Conservation (phyloP, 768 basidiomycete species). For the Pleurotus cornucopiae region DNA sequence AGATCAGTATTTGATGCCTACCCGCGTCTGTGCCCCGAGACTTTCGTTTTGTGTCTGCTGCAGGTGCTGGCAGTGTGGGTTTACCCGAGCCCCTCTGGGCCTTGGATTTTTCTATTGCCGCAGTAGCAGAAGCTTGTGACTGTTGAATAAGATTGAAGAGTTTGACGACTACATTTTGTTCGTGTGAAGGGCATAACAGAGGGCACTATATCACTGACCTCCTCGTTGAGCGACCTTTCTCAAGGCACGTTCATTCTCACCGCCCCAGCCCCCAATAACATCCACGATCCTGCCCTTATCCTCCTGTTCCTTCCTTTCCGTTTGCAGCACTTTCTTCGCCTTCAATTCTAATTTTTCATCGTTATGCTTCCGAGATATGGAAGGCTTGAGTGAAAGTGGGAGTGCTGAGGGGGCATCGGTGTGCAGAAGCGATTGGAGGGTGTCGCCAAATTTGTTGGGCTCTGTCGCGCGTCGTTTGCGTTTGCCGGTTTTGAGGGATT, state of each 20-base stretch:
- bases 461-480: constrained; percentile 80
- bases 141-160: constrained; percentile 86
- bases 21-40: constrained; percentile 53
- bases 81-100: constrained; percentile 67
- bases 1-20: constrained; percentile 29
- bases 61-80: constrained; percentile 65
- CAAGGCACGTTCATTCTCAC: constrained; percentile 69
- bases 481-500: constrained; percentile 79
- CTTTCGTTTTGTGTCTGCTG: constrained; percentile 45
- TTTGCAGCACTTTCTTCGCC: constrained; percentile 67
- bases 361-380: constrained; percentile 60
- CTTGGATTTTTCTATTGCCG: constrained; percentile 55
- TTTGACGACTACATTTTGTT: constrained; percentile 55
- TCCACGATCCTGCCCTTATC: constrained; percentile 64
- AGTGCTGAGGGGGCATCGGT: constrained; percentile 67
- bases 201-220: constrained; percentile 38
- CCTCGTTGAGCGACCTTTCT: constrained; percentile 85
- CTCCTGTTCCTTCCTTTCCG: constrained; percentile 71
- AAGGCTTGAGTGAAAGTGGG: constrained; percentile 79
- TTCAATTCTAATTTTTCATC: constrained; percentile 72
- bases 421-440: constrained; percentile 65
- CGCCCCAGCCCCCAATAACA: constrained; percentile 87
- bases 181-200: neutral
- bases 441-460: constrained; percentile 68
- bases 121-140: constrained; percentile 56